Base-by-base conservation (phyloP, 768 basidiomycete species). In the Obba rivulosa region DNA sequence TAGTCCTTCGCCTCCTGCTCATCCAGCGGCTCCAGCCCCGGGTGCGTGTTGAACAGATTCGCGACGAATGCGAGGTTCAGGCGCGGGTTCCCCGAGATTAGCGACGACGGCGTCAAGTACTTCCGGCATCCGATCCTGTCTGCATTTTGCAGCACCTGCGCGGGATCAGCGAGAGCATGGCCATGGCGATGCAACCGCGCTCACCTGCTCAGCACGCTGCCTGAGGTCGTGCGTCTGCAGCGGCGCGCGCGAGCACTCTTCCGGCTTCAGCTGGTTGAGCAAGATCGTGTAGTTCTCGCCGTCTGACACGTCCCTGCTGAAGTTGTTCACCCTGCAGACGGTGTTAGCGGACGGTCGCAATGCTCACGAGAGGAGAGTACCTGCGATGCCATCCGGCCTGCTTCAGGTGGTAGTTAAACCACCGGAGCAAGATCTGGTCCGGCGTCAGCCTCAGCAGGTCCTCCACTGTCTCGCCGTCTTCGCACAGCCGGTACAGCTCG, bases 341-440 rank as follows among this genome's bases (percentile, higher is more conserved):
- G 25, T 9, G 11, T 18, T 9, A 28, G 41, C 8, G 46, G 20
- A 4, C 25, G 20, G 21, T 39, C 22, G 34, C 10, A 49, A 23
- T 13, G 13, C 18, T 8, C 3, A 21, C 20, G n/a, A 24, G 10
- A 45, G 55, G 20, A 39, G 60, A 64, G 28, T 55, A 93, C 93
- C 83, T 80, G 63, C 90, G 74, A 46, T 87, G 78, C 87, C 92
- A 95, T 1, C 87, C 87, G 21, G 95, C 96, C 8, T 90, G 88
- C 64, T 96, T 98, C 55, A 99, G 74, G 67, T 99, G 96, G 65
- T 87, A 99, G 67, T 99, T 98, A 73, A 99, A 98, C 96, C 96
- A 99, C 38, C 96, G 75, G n/a, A 99, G 67, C 18, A 99, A 71
- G 56, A 99, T 95, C 69, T 98, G 96, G 66, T 99, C 96, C 3